Evolutionary conservation across 345 rosid genomes (phyloP).

Genomic region (Mallotus nudiflorus): DNA sequence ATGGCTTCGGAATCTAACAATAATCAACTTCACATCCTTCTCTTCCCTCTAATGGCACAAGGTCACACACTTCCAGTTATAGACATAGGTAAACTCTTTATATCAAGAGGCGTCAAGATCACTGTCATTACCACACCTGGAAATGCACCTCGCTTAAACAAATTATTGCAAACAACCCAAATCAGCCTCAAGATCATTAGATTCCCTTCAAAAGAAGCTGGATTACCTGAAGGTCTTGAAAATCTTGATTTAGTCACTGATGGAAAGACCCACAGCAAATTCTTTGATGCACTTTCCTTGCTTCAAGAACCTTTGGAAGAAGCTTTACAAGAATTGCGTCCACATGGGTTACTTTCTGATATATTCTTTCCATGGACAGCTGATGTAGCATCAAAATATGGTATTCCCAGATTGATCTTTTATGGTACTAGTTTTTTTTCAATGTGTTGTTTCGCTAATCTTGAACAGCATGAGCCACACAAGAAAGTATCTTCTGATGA

Average conservation of each 20-base stretch:
- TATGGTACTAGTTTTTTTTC: conserved; percentile 7
- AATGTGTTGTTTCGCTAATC: not conserved
- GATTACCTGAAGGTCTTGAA: not conserved
- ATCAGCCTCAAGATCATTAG: conserved; percentile 7
- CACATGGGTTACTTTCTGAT: conserved; percentile 1
- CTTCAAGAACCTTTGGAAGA: not conserved
- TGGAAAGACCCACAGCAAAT: not conserved
- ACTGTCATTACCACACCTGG: conserved; percentile 18
- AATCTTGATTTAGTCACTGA: conserved; percentile 3
- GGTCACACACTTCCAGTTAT: conserved; percentile 18
- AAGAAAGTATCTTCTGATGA: conserved; percentile 7
- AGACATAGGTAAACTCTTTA: conserved; percentile 23
- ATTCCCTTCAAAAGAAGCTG: not conserved
- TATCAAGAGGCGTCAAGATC: conserved; percentile 7
- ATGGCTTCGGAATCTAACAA: not conserved
- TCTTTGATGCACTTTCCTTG: not conserved
- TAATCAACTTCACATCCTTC: conserved; percentile 12
- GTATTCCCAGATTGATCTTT: conserved; percentile 6
- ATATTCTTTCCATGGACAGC: conserved; percentile 9
- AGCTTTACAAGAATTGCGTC: not conserved
- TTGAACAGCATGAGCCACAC: not conserved
- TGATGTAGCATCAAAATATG: not conserved
- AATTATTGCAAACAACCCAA: conserved; percentile 14
- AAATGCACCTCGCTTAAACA: conserved; percentile 6
- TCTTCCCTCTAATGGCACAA: conserved; percentile 26